Percentiles rank a stretch among this genome's conserved stretches.
Evolutionary conservation across 768 basidiomycete genomes (phyloP).

Genomic region (Xerocomellus chrysenteron): DNA sequence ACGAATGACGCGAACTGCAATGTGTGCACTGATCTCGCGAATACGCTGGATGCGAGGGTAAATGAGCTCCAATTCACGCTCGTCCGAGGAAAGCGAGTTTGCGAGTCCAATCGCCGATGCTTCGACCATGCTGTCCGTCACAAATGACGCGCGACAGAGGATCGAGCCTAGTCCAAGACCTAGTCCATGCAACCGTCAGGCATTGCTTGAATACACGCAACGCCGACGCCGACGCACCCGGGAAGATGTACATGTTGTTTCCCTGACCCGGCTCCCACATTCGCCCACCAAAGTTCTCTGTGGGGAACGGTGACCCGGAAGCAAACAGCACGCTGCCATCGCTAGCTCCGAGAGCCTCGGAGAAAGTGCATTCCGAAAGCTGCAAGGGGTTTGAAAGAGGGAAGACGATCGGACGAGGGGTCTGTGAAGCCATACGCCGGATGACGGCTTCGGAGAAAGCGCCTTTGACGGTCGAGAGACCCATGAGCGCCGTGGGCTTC

Average conservation of each 20-base stretch:
- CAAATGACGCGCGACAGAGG: constrained; percentile 59
- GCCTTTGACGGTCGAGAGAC: constrained; percentile 84
- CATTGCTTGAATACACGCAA: background rate
- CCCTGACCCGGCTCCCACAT: constrained; percentile 81
- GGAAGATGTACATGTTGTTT: constrained; percentile 92
- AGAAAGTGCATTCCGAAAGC: constrained; percentile 79
- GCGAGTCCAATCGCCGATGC: constrained; percentile 81
- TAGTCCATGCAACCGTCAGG: constrained; percentile 4
- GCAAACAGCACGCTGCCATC: constrained; percentile 82
- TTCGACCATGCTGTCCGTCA: constrained; percentile 90
- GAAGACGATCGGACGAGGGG: constrained; percentile 86
- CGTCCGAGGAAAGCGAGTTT: constrained; percentile 67
- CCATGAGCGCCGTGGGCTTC: constrained; percentile 85
- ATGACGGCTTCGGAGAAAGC: constrained; percentile 77
- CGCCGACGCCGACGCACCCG: constrained; percentile 38
- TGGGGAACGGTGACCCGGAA: constrained; percentile 82
- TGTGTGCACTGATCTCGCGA: constrained; percentile 76
- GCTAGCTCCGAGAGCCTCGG: constrained; percentile 70
- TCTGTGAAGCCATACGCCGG: constrained; percentile 72
- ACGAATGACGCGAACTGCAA: constrained; percentile 75
- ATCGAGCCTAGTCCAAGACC: constrained; percentile 70
- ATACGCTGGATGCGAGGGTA: constrained; percentile 86
- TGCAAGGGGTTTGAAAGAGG: constrained; percentile 87
- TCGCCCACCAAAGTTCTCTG: constrained; percentile 53
- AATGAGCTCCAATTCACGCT: constrained; percentile 61